These are phyloP conservation scores for Eucalyptus erythrocorys DNA, from an alignment of 345 rosid genomes.

Conservation along the genomic window DNA sequence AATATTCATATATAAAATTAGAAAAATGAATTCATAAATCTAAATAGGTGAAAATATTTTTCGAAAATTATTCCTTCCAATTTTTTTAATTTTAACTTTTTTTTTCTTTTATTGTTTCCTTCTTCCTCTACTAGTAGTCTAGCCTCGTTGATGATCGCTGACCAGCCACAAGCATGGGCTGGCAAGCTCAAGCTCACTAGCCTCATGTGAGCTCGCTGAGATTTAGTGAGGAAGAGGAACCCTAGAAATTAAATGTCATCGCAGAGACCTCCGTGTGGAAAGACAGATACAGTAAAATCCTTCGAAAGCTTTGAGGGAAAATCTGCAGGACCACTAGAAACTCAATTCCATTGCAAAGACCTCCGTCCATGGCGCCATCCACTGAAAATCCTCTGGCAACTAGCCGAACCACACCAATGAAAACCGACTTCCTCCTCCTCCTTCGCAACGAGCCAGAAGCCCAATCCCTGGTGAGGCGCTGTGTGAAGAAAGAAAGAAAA, in stretches of 20 bases:
- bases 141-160: fast-evolving
- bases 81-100: no score
- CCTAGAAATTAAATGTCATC: neutral
- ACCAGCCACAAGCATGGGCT: neutral
- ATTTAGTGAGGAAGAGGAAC: neutral
- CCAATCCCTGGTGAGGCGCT: neutral
- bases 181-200: neutral
- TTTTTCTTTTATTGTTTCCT: neutral
- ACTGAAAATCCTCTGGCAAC: neutral
- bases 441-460: neutral
- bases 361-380: neutral
- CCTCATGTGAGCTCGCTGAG: neutral
- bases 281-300: neutral
- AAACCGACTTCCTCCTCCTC: neutral
- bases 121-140: neutral
- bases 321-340: neutral
- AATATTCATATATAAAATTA: no score
- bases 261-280: neutral
- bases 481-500: neutral
- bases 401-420: neutral
- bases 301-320: neutral
- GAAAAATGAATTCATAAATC: neutral
- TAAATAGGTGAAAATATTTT: no score
- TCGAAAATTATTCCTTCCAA: neutral
- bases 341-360: neutral